A percentile compares a stretch with the other conserved stretches of the same genome.
These are phyloP conservation scores for Pythium periplocum DNA, from an alignment of 352 stramenopile genomes.

Conservation along the genomic window DNA sequence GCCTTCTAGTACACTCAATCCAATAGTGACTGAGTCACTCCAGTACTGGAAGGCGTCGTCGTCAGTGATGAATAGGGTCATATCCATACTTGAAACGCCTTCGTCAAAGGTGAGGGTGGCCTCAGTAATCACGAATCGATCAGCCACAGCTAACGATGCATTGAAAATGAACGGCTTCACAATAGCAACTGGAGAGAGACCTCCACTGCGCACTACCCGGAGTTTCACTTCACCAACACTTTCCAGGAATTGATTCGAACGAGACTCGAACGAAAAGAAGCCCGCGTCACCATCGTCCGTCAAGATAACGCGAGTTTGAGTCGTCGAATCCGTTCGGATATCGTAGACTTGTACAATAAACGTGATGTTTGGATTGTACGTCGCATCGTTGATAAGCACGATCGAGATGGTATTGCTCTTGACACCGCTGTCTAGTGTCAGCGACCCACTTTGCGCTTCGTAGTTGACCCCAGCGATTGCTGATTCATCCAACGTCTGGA, in stretches of 20 bases:
- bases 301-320: conserved; percentile 28
- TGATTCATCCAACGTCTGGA: conserved; percentile 25
- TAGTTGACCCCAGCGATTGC: conserved; percentile 36
- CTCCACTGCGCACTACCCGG: conserved; percentile 24
- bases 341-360: conserved; percentile 40
- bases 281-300: conserved; percentile 52
- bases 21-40: conserved; percentile 30
- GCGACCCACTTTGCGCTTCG: not conserved
- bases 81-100: conserved; percentile 11
- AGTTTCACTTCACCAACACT: conserved; percentile 22
- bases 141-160: conserved; percentile 7
- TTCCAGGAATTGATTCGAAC: conserved; percentile 21
- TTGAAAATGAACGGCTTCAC: conserved; percentile 21
- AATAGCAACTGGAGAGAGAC: conserved; percentile 18
- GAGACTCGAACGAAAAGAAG: conserved; percentile 31
- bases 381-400: conserved; percentile 31
- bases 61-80: conserved; percentile 30
- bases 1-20: conserved; percentile 32
- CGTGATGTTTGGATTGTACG: conserved; percentile 35
- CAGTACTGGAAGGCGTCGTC: conserved; percentile 37
- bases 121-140: conserved; percentile 34
- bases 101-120: conserved; percentile 27
- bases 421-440: conserved; percentile 24
- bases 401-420: conserved; percentile 25
- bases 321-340: conserved; percentile 12